Evolutionary conservation across 2,329 filamentous ascomycete species (phyloP).

Genomic region (Emydomyces testavorans): DNA sequence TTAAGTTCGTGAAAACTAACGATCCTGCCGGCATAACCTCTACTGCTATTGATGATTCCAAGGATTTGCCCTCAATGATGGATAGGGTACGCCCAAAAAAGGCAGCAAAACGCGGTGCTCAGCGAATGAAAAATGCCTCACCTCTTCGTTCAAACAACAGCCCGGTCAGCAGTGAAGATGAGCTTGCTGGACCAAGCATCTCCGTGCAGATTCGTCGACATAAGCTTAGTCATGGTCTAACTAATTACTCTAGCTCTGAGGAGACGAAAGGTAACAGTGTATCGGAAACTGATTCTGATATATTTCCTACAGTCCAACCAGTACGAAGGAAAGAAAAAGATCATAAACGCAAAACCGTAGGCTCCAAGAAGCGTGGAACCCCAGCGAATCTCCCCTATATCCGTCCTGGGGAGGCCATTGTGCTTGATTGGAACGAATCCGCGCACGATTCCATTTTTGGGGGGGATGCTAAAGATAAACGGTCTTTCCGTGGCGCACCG

Average conservation of each 20-base stretch:
- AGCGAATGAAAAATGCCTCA: conserved; percentile 14
- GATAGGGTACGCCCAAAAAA: conserved; percentile 34
- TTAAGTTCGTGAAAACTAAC: conserved; percentile 53
- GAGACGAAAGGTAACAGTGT: conserved; percentile 21
- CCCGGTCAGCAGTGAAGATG: conserved; percentile 26
- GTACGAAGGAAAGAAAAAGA: conserved; percentile 8
- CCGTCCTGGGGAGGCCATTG: conserved; percentile 68
- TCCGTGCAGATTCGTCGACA: conserved; percentile 11
- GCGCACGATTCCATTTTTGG: conserved; percentile 61
- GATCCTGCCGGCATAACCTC: conserved; percentile 60
- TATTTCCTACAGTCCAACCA: conserved; percentile 13
- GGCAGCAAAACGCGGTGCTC: conserved; percentile 15
- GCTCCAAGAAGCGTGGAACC: conserved; percentile 26
- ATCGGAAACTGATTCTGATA: conserved; percentile 26
- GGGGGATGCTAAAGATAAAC: conserved; percentile 31
- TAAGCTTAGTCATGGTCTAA: conserved; percentile 16
- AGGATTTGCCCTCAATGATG: conserved; percentile 45
- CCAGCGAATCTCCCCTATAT: conserved; percentile 45
- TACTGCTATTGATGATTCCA: conserved; percentile 49
- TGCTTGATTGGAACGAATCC: conserved; percentile 71
- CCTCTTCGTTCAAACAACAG: conserved; percentile 17
- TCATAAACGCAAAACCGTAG: conserved; percentile 27
- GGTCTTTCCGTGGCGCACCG: conserved; percentile 47
- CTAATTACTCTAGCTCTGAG: conserved; percentile 17
- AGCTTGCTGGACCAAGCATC: conserved; percentile 20